phyloP scores from a whole-genome alignment of 305 asterid genomes.

The Petunia hybrid region DNA sequence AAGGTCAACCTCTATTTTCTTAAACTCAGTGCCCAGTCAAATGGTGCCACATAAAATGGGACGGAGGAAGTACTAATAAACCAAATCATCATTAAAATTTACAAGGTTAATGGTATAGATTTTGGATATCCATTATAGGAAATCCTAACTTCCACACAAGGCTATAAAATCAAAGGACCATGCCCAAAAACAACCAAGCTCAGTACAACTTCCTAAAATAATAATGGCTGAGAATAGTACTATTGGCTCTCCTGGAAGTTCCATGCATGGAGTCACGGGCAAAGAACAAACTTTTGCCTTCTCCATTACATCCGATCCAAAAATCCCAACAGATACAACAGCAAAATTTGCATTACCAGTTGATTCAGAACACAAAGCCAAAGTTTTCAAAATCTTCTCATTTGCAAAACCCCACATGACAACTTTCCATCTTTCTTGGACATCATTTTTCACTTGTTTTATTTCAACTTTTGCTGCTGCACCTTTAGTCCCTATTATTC shows the following conservation, averaged over 20 bases:
- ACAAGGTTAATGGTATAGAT: neutral
- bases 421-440: constrained; percentile 64
- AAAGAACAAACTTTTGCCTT: constrained; percentile 55
- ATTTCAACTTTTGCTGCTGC: constrained; percentile 65
- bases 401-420: constrained; percentile 58
- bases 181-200: neutral
- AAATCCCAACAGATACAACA: constrained; percentile 39
- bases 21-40: too few species aligned
- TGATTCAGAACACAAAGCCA: constrained; percentile 65
- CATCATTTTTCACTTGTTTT: constrained; percentile 60
- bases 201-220: neutral
- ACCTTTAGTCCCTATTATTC: constrained; percentile 60
- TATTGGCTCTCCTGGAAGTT: constrained; percentile 43
- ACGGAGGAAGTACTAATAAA: too few species aligned
- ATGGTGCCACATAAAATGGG: too few species aligned
- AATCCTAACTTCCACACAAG: neutral
- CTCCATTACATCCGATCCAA: constrained; percentile 41
- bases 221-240: constrained; percentile 39
- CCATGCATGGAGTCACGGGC: constrained; percentile 64
- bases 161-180: neutral
- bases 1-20: too few species aligned
- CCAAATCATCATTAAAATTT: neutral
- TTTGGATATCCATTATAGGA: constrained; percentile 13
- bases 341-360: constrained; percentile 50
- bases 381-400: constrained; percentile 46